Evolutionary conservation across 2,329 filamentous ascomycete species (phyloP).

Genomic region (Grosmannia serpens): DNA sequence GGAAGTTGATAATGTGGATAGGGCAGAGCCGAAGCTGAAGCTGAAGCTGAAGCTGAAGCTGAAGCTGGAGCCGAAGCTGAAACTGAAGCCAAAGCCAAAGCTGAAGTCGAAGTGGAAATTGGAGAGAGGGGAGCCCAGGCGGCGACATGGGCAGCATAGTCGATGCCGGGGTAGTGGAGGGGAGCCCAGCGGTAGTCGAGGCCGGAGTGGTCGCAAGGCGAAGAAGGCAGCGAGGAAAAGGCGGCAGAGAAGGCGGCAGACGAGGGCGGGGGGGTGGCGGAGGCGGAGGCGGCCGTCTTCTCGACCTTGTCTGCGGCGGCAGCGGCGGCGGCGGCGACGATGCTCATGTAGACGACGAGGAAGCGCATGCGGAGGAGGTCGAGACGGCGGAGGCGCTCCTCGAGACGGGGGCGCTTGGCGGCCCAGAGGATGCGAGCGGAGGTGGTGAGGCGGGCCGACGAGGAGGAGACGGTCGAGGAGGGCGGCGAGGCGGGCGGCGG

Average conservation of each 20-base stretch:
- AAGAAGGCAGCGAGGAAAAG: constrained; percentile 3
- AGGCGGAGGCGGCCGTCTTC: constrained; percentile 11
- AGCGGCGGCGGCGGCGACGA: constrained; percentile 31
- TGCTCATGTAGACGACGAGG: constrained; percentile 51
- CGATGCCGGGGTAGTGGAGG: background rate
- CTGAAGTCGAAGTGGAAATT: too few relatives aligned
- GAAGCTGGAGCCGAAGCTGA: too few relatives aligned
- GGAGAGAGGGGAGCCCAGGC: background rate
- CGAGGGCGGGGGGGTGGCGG: background rate
- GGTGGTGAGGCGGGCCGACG: constrained; percentile 32
- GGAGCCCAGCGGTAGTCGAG: constrained; percentile 5
- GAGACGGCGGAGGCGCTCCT: constrained; percentile 45
- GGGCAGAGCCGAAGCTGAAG: too few relatives aligned
- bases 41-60: too few relatives aligned
- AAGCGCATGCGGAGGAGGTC: constrained; percentile 55
- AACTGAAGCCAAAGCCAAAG: too few relatives aligned
- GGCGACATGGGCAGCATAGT: background rate
- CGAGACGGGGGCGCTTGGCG: constrained; percentile 37
- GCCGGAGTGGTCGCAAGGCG: constrained; percentile 14
- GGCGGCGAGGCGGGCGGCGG: background rate
- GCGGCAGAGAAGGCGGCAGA: constrained; percentile 1
- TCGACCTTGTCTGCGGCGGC: constrained; percentile 25
- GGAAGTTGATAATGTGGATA: background rate
- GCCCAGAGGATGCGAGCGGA: constrained; percentile 47
- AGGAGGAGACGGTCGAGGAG: too few relatives aligned